These are phyloP conservation scores for Podosphaera fusca DNA, from an alignment of 2,329 filamentous ascomycete species.

Conservation along the genomic window DNA sequence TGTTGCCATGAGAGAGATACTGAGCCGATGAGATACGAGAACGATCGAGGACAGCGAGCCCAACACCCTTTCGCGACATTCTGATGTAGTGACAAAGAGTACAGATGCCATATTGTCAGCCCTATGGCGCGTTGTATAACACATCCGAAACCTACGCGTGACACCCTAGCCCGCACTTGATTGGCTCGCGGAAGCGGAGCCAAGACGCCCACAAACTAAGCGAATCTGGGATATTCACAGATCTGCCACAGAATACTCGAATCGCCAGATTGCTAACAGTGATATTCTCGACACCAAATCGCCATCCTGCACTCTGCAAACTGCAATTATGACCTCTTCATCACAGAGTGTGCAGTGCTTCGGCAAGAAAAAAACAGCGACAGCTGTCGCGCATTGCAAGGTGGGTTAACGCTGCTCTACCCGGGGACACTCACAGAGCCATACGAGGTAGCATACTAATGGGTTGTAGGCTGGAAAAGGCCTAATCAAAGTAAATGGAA, in stretches of 20 bases:
- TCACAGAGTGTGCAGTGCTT: conserved; percentile 86
- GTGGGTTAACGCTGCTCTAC: background rate
- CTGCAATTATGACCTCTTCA: conserved; percentile 29
- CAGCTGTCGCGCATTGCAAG: conserved; percentile 3
- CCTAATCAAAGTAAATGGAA: conserved; percentile 97
- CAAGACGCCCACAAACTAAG: conserved; percentile 1
- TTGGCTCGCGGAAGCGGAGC: too few relatives aligned
- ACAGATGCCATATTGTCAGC: too few relatives aligned
- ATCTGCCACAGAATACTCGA: background rate
- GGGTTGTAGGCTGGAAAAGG: conserved; percentile 46
- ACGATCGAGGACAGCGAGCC: conserved; percentile 74
- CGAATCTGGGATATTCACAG: conserved; percentile 3
- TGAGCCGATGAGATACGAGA: conserved; percentile 66
- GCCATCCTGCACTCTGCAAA: background rate
- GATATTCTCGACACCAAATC: conserved; percentile 2
- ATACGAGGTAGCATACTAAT: background rate
- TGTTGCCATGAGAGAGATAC: conserved; percentile 74
- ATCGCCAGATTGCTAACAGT: background rate
- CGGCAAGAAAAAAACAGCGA: conserved; percentile 74
- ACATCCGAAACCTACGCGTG: too few relatives aligned
- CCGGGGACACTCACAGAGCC: background rate
- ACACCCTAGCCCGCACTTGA: too few relatives aligned
- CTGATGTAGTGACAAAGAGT: background rate
- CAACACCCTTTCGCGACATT: conserved; percentile 63
- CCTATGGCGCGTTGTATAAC: too few relatives aligned